A percentile compares a stretch with the other conserved stretches of the same genome.
These are phyloP conservation scores for Dendrobium nobile DNA, from an alignment of 106 monocot species.

Conservation along the genomic window DNA sequence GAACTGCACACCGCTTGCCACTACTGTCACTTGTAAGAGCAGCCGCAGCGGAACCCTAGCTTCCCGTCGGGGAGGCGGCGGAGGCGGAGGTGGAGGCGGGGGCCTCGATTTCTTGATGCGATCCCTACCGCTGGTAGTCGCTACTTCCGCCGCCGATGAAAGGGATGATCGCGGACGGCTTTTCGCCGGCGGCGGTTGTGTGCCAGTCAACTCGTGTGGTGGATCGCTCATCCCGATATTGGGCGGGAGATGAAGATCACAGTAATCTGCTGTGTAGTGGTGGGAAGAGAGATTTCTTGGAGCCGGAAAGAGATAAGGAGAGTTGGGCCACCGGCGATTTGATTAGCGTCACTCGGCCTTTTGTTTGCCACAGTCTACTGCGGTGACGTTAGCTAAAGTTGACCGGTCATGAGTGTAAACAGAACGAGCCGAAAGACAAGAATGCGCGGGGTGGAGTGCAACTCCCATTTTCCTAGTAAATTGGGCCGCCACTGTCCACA, in stretches of 20 bases:
- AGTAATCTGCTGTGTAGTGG: background rate
- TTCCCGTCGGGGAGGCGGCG: constrained; percentile 1
- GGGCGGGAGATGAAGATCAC: background rate
- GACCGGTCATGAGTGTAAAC: background rate
- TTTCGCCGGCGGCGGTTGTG: background rate
- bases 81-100: constrained; percentile 10
- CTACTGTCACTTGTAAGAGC: constrained; percentile 30
- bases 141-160: background rate
- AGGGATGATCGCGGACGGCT: constrained; percentile 2
- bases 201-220: background rate
- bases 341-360: background rate
- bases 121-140: background rate
- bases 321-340: background rate
- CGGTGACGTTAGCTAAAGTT: background rate
- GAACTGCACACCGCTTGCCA: constrained; percentile 63
- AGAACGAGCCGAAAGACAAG: background rate
- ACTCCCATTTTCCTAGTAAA: background rate
- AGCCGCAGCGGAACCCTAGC: constrained; percentile 21
- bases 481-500: background rate
- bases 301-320: background rate
- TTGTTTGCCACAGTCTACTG: background rate
- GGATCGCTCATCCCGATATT: background rate
- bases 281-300: background rate
- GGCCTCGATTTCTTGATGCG: background rate
- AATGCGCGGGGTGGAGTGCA: background rate